Evolutionary conservation across 2,329 filamentous ascomycete genomes (phyloP), one percentile per base, ranked within the genome.

Genomic region (Magnaporthiopsis poae): DNA sequence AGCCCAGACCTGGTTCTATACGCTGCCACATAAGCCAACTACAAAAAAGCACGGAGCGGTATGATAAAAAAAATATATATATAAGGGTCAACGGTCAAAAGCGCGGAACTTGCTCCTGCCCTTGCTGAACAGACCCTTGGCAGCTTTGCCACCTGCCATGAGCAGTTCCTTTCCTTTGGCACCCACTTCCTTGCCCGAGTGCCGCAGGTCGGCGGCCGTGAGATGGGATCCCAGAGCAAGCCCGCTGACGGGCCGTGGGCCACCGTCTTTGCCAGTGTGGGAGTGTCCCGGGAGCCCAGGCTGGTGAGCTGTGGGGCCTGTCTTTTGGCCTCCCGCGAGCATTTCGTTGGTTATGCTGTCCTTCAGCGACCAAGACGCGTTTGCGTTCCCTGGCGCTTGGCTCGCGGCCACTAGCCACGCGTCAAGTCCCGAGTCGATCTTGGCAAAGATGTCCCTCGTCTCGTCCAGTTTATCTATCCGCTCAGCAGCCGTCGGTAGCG

Each of bases 101-200:
- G 60, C 85, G 69, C 84, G 81, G 76, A 96, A 87, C 77, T 91
- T 94, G 79, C 86, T 94, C 79, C 90, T 94, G 71, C 93, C 91
- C 80, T 96, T 96, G 70, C 90, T 92, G 76, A 97, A 88, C 70
- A 97, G 78, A 65, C 93, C 94, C 80, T 96, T 96, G 63, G 93
- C 92, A 67, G 92, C 91, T 75, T 91, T 92, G 65, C 91, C 92
- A 66, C 93, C 93, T 29, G 89, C 89, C 70, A 95, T 90, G 74
- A 97, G 83, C 35, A 97, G 80, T 72, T 96, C 92, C 79, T 96
- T 97, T 75, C 93, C 88, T 80, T 93, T 94, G 59, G 88, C 85
- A 71, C 91, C 90, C 75, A 93, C 86, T 73, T 90, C 86, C 70
- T 84, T 81, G 68, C 84, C 78, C 63, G 85, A 85, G 67, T 82